A percentile compares a stretch with the other conserved stretches of the same genome.
Conservation (phyloP, 768 basidiomycete genomes). For the Arthromyces matolae region DNA sequence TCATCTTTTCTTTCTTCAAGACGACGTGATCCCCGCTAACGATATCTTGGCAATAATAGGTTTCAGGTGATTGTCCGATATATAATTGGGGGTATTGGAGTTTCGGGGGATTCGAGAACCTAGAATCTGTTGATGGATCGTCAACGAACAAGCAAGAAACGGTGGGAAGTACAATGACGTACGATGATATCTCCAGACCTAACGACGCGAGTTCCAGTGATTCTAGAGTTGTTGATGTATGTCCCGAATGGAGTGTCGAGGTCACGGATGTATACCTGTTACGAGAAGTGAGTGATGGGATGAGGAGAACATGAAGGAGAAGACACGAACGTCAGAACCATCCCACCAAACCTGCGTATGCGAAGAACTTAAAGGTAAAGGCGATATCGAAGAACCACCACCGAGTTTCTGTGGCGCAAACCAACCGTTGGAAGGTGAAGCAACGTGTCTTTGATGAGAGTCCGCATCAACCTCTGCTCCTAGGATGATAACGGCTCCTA, state of each 20-base stretch:
- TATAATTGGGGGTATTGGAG: conserved; percentile 33
- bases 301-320: background rate
- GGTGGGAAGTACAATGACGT: conserved; percentile 15
- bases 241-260: conserved; percentile 45
- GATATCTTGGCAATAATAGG: conserved; percentile 41
- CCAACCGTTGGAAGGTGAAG: conserved; percentile 37
- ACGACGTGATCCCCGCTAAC: conserved; percentile 27
- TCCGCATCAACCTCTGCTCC: conserved; percentile 22
- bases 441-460: conserved; percentile 17
- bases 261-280: conserved; percentile 47
- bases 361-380: conserved; percentile 37
- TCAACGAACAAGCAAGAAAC: conserved; percentile 9
- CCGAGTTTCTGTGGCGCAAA: conserved; percentile 30
- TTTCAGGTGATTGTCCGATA: conserved; percentile 42
- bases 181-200: conserved; percentile 44
- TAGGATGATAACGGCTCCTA: conserved; percentile 27
- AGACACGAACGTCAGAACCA: conserved; percentile 33
- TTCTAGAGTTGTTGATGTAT: conserved; percentile 41
- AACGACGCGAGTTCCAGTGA: conserved; percentile 34
- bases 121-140: conserved; percentile 29
- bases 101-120: conserved; percentile 37
- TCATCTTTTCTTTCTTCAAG: too few species aligned
- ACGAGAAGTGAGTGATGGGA: conserved; percentile 5
- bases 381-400: conserved; percentile 28
- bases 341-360: conserved; percentile 49